A percentile compares a stretch with the other conserved stretches of the same genome.
phyloP scores from a whole-genome alignment of 2,329 filamentous ascomycete species.

The Colletotrichum liriopes region DNA sequence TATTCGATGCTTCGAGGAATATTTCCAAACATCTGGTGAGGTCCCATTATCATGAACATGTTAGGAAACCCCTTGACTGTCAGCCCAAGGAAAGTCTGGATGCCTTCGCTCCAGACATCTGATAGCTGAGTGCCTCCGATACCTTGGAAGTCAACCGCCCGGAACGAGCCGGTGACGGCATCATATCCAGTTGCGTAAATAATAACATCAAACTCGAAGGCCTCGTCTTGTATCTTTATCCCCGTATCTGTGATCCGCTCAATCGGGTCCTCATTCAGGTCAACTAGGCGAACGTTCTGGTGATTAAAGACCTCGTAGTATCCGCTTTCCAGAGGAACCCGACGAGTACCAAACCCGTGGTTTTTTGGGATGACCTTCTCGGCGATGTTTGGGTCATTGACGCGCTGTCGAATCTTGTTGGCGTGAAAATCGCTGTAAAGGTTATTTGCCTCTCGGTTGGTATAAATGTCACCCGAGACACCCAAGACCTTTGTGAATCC shows the following conservation, averaged over 20 bases:
- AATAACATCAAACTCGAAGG: slow-evolving; percentile 54
- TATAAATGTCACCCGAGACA: slow-evolving; percentile 48
- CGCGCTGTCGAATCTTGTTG: slow-evolving; percentile 54
- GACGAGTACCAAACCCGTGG: slow-evolving; percentile 45
- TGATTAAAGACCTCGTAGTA: slow-evolving; percentile 68
- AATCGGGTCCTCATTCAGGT: slow-evolving; percentile 61
- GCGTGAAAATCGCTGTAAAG: slow-evolving; percentile 50
- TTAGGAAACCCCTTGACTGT: slow-evolving; percentile 62
- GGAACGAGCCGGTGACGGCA: slow-evolving; percentile 49
- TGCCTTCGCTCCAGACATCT: slow-evolving; percentile 54
- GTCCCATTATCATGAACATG: slow-evolving; percentile 63
- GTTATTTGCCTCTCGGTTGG: slow-evolving; percentile 49
- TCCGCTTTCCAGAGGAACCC: slow-evolving; percentile 61
- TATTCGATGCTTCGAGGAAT: slow-evolving; percentile 60
- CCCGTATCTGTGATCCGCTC: slow-evolving; percentile 54
- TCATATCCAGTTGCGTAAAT: slow-evolving; percentile 62
- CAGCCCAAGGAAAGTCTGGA: slow-evolving; percentile 59
- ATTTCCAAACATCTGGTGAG: slow-evolving; percentile 62
- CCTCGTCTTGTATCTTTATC: slow-evolving; percentile 51
- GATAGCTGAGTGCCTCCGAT: slow-evolving; percentile 45
- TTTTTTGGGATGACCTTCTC: slow-evolving; percentile 54
- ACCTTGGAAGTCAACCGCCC: slow-evolving; percentile 53
- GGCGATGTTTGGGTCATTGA: slow-evolving; percentile 54
- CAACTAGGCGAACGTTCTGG: slow-evolving; percentile 62
- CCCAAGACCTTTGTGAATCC: slow-evolving; percentile 54